A percentile compares a stretch with the other conserved stretches of the same genome.
phyloP scores from a whole-genome alignment of 768 basidiomycete species.

The Lentinula detonsa region DNA sequence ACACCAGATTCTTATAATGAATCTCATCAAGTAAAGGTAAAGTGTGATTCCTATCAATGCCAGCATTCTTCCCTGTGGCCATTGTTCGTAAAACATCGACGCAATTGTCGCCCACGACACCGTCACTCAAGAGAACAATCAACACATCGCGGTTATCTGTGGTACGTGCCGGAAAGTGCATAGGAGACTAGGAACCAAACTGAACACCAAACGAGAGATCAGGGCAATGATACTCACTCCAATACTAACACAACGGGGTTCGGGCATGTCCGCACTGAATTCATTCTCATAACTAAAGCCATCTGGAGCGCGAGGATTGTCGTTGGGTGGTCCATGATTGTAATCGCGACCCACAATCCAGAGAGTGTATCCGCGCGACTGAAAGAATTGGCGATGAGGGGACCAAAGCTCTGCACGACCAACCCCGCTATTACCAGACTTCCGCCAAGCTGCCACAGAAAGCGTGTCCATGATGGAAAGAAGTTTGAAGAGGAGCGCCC shows the following conservation, averaged over 20 bases:
- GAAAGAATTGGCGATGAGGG: neutral
- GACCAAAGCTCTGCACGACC: neutral
- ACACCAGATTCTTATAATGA: neutral
- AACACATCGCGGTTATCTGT: neutral
- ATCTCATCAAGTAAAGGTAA: constrained; percentile 1
- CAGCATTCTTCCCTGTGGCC: neutral
- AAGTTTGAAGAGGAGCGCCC: too few relatives aligned
- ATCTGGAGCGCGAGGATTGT: constrained; percentile 1
- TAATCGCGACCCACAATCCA: neutral
- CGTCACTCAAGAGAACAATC: neutral
- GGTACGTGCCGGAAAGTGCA: neutral
- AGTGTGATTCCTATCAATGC: constrained; percentile 1
- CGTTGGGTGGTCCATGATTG: constrained; percentile 7
- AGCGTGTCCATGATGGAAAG: neutral
- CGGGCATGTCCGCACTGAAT: neutral
- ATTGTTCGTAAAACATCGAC: neutral
- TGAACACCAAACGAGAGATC: neutral
- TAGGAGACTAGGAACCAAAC: neutral
- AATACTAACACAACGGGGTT: neutral
- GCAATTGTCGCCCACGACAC: neutral
- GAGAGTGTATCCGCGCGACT: neutral
- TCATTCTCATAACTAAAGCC: constrained; percentile 3
- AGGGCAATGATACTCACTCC: neutral
- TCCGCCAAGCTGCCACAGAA: neutral
- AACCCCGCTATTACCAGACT: neutral